phyloP scores from a whole-genome alignment of 1,284 basidiomycete genomes.

The Meripilus lineatus region DNA sequence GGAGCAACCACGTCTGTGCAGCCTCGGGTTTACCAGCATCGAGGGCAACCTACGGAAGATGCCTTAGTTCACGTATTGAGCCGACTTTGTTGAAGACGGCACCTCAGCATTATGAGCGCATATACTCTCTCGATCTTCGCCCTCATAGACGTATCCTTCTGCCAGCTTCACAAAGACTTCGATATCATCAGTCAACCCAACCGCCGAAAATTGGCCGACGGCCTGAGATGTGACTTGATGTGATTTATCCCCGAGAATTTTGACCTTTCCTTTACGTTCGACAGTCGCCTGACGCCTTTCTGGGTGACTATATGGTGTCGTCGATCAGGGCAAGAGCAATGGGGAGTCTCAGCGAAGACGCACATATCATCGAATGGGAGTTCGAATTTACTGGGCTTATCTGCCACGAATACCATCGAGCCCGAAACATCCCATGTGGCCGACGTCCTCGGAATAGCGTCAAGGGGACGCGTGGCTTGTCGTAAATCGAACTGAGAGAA shows the following conservation, averaged over 20 bases:
- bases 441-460: conserved; percentile 63
- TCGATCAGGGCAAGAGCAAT: conserved; percentile 5
- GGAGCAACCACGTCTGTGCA: conserved; percentile 66
- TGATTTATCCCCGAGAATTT: conserved; percentile 47
- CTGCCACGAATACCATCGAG: conserved; percentile 66
- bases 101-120: conserved; percentile 61
- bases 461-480: conserved; percentile 57
- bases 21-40: conserved; percentile 56
- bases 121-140: conserved; percentile 42
- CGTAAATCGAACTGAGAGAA: conserved; percentile 80
- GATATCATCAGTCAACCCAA: conserved; percentile 35
- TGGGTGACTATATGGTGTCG: conserved; percentile 37
- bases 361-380: conserved; percentile 85
- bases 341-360: conserved; percentile 25
- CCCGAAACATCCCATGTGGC: conserved; percentile 69
- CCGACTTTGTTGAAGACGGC: neutral
- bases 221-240: conserved; percentile 47
- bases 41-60: conserved; percentile 47
- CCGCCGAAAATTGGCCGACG: conserved; percentile 44
- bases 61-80: neutral
- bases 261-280: conserved; percentile 36
- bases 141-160: conserved; percentile 60
- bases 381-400: conserved; percentile 56
- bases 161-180: conserved; percentile 62
- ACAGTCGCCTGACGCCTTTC: conserved; percentile 34